These are phyloP conservation scores for Lasiodiplodia sp. DNA, from an alignment of 2,329 filamentous ascomycete species.

Conservation along the genomic window DNA sequence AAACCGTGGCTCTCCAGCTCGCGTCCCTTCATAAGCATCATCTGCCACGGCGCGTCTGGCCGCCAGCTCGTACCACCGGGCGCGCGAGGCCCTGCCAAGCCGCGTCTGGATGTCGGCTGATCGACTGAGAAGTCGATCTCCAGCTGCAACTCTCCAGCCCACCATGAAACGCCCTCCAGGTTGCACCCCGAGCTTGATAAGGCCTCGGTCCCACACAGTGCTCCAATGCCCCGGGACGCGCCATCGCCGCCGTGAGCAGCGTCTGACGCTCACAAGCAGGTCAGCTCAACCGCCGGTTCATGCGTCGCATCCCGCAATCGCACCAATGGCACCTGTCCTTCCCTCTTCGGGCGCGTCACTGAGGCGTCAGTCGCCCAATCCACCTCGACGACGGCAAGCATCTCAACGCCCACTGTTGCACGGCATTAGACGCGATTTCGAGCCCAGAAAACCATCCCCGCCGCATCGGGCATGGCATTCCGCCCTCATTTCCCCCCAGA, in stretches of 20 bases:
- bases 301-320: slow-evolving; percentile 19
- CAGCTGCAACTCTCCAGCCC: background rate
- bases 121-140: slow-evolving; percentile 15
- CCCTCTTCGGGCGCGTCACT: slow-evolving; percentile 8
- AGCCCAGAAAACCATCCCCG: background rate
- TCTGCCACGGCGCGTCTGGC: slow-evolving; percentile 9
- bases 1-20: slow-evolving; percentile 20
- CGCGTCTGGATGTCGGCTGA: slow-evolving; percentile 24
- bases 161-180: slow-evolving; percentile 22
- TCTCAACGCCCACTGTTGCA: slow-evolving; percentile 22
- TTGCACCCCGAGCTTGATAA: slow-evolving; percentile 26
- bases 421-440: slow-evolving; percentile 22
- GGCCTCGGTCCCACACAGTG: slow-evolving; percentile 14
- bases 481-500: slow-evolving; percentile 7
- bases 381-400: background rate
- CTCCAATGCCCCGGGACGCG: slow-evolving; percentile 11
- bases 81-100: slow-evolving; percentile 27
- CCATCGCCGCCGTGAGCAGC: slow-evolving; percentile 13
- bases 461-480: slow-evolving; percentile 16
- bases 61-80: slow-evolving; percentile 5
- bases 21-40: too few relatives aligned
- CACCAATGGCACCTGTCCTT: slow-evolving; percentile 4
- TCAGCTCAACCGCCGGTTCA: slow-evolving; percentile 21
- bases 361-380: slow-evolving; percentile 19
- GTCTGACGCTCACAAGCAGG: slow-evolving; percentile 8